Conservation (phyloP, 2,329 filamentous ascomycete genomes). For the Xylaria sp. region DNA sequence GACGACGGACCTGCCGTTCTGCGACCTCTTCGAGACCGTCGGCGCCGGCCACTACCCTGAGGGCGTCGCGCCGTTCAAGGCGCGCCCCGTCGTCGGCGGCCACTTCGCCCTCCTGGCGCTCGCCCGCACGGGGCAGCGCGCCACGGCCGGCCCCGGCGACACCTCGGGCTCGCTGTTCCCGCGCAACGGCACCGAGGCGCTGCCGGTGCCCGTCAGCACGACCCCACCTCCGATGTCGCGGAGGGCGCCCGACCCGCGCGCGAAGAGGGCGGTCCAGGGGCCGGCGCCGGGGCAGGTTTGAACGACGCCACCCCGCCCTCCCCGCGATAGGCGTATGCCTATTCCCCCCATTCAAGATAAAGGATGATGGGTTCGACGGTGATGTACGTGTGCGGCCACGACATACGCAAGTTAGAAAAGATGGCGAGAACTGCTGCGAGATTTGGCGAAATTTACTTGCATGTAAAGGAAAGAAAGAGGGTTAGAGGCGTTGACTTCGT, state of each 20-base stretch:
- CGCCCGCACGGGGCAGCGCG: conserved; percentile 27
- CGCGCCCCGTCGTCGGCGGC: conserved; percentile 71
- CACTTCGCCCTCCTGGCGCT: conserved; percentile 72
- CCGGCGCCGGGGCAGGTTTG: not conserved
- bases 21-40: conserved; percentile 69
- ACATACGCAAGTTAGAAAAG: not conserved
- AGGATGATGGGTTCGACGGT: no score
- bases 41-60: conserved; percentile 55
- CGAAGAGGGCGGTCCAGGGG: conserved; percentile 11
- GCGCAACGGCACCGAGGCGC: conserved; percentile 24
- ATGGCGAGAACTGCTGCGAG: not conserved
- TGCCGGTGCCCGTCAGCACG: conserved; percentile 13
- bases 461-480: conserved; percentile 6
- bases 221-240: conserved; percentile 13
- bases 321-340: no score
- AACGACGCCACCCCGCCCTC: no score
- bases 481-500: conserved; percentile 1
- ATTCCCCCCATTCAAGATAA: no score
- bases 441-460: not conserved
- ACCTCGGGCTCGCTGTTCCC: conserved; percentile 29
- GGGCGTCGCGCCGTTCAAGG: conserved; percentile 63
- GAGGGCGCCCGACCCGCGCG: conserved; percentile 2
- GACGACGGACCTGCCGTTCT: conserved; percentile 62
- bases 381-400: not conserved
- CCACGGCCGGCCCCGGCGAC: conserved; percentile 20